Evolutionary conservation across 2,329 filamentous ascomycete genomes (phyloP), one percentile per base, ranked within the genome.

Genomic region (Zasmidium angulare): DNA sequence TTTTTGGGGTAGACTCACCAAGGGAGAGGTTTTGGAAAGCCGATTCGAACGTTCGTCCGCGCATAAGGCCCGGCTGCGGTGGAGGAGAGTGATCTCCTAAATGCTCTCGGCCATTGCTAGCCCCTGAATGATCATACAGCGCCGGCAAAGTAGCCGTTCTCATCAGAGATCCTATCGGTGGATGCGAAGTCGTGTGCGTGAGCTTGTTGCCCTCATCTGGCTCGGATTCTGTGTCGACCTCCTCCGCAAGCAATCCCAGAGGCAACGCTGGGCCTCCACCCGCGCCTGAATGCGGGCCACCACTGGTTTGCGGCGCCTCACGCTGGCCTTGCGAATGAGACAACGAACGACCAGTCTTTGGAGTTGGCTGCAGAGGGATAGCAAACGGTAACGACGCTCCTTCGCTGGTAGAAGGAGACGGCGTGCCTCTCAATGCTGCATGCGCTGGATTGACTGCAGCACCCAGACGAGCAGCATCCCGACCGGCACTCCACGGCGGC

Each of bases 291-390:
- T 62, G 66, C 53, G 50, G 53, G 40, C 29, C 31, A 19, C 53
- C 53, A 53, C 57, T 20, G 22, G 46, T 53, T 46, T 61, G 60
- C n/a, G 59, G 56, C 50, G 56, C 47, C 61, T 71, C 70, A 17
- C 67, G 64, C 59, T 72, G 68, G 9, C 68, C 70, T 54, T 72
- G 93, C 0, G 93, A 98, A 75, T 98, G 98, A 3, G 95, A 98
- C 75, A 97, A 91, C 4, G 95, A 99, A 47, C 95, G 88, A 69
- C 96, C 95, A 1, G 91, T 92, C 75, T 98, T 98, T 1, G 90
- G 90, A 0, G 91, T 95, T 0, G 93, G 92, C 63, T 96, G 90
- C 20, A 96, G 81, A 2, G 92, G 92, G 66, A 96, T 96, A 6
- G 90, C 84, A 69, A 96, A 96, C 0, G 91, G 90, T 55, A 96